Evolutionary conservation across 2,329 filamentous ascomycete genomes (phyloP).

Genomic region (Aspergillus candidus): DNA sequence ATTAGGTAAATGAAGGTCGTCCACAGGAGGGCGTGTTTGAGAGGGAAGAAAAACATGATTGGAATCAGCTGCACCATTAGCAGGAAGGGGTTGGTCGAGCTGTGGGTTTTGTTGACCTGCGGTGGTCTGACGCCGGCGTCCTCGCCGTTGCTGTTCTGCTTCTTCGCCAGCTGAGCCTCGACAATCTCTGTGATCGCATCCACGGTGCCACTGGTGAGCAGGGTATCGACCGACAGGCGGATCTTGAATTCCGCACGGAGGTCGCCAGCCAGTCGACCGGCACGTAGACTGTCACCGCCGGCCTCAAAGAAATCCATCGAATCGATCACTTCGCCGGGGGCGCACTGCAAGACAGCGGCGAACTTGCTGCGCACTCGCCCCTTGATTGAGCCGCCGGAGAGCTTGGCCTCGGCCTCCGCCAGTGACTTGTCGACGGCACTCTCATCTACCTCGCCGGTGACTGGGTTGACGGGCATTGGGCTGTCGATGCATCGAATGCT

Average conservation of each 20-base stretch:
- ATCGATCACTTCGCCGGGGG: slow-evolving; percentile 33
- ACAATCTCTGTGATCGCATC: slow-evolving; percentile 26
- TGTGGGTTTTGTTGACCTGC: slow-evolving; percentile 33
- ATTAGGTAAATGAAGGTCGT: slow-evolving; percentile 48
- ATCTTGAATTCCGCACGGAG: slow-evolving; percentile 47
- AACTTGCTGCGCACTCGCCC: slow-evolving; percentile 42
- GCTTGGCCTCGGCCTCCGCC: slow-evolving; percentile 13
- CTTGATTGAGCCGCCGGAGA: slow-evolving; percentile 25
- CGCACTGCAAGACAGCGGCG: slow-evolving; percentile 40
- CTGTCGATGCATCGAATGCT: slow-evolving; percentile 29
- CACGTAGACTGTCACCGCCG: slow-evolving; percentile 51
- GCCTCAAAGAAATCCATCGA: slow-evolving; percentile 48
- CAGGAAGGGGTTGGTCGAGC: slow-evolving; percentile 47
- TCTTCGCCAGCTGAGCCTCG: slow-evolving; percentile 9
- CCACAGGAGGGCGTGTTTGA: slow-evolving; percentile 49
- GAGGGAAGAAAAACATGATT: slow-evolving; percentile 45
- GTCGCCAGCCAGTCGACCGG: slow-evolving; percentile 47
- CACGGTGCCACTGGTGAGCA: slow-evolving; percentile 48
- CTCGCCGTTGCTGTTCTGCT: slow-evolving; percentile 28
- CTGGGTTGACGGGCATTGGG: slow-evolving; percentile 29
- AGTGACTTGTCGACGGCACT: slow-evolving; percentile 31
- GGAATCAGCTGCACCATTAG: slow-evolving; percentile 49
- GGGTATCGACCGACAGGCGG: slow-evolving; percentile 46
- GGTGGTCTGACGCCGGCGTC: slow-evolving; percentile 13
- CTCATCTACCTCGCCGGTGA: slow-evolving; percentile 30